Evolutionary conservation across 2,329 filamentous ascomycete species (phyloP).

Genomic region (Epichloe bromicola): DNA sequence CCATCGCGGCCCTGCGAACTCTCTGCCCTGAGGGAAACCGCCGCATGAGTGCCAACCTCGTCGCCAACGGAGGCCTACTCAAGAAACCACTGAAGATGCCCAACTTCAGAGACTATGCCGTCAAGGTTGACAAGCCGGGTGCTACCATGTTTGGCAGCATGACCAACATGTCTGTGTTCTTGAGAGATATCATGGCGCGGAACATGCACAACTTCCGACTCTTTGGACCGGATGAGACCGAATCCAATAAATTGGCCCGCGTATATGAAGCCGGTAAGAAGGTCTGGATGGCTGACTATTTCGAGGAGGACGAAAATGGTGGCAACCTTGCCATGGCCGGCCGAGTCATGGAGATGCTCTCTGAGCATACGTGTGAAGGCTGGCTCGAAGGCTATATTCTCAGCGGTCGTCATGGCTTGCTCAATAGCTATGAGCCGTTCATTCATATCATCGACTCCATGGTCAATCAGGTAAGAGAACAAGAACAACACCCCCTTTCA

Average conservation of each 20-base stretch:
- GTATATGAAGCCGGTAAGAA: conserved; percentile 67
- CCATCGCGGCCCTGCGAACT: conserved; percentile 48
- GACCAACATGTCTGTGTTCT: conserved; percentile 53
- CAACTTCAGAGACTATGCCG: conserved; percentile 54
- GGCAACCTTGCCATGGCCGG: conserved; percentile 58
- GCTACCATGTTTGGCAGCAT: conserved; percentile 48
- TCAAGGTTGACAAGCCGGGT: conserved; percentile 49
- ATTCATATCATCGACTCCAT: conserved; percentile 76
- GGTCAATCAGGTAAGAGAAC: conserved; percentile 52
- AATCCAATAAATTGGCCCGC: conserved; percentile 63
- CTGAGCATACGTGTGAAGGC: conserved; percentile 66
- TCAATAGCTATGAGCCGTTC: conserved; percentile 75
- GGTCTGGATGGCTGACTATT: conserved; percentile 68
- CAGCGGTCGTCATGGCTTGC: conserved; percentile 59
- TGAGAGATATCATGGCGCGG: conserved; percentile 51
- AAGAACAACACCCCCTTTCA: background rate
- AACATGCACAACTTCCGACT: conserved; percentile 61
- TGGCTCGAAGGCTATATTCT: conserved; percentile 72
- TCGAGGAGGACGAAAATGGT: conserved; percentile 62
- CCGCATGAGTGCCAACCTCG: conserved; percentile 67
- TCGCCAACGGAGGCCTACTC: conserved; percentile 58
- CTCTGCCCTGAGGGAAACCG: conserved; percentile 52
- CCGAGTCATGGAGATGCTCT: conserved; percentile 75
- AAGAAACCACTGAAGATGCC: conserved; percentile 56
- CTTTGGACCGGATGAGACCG: conserved; percentile 69